phyloP scores from a whole-genome alignment of 768 basidiomycete genomes.

The Rhodotorula sphaerocarpa region DNA sequence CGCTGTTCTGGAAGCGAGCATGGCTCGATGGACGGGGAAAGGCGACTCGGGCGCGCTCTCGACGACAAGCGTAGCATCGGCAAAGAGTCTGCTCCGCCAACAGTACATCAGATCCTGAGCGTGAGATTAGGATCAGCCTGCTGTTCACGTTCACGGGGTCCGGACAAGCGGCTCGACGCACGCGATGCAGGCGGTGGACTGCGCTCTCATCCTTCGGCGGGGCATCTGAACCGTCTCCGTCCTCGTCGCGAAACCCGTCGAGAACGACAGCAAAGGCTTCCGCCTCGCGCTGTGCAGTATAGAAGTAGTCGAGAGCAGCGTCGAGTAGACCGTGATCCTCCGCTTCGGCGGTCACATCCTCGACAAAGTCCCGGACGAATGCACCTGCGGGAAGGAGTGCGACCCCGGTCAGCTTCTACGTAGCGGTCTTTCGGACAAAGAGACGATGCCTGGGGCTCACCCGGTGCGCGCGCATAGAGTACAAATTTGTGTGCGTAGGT shows the following conservation, averaged over 20 bases:
- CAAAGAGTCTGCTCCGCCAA: slow-evolving; percentile 91
- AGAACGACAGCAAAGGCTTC: slow-evolving; percentile 83
- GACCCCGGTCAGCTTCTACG: too few relatives aligned
- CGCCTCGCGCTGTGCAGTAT: slow-evolving; percentile 74
- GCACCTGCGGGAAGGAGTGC: slow-evolving; percentile 4
- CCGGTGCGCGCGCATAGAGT: slow-evolving; percentile 27
- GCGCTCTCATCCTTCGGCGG: too few relatives aligned
- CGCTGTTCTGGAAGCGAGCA: slow-evolving; percentile 76
- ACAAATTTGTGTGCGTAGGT: slow-evolving; percentile 28
- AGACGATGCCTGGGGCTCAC: neutral
- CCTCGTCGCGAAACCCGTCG: slow-evolving; percentile 50
- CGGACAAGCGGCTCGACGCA: too few relatives aligned
- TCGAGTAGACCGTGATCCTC: slow-evolving; percentile 68
- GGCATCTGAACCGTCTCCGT: slow-evolving; percentile 45
- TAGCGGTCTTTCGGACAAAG: too few relatives aligned
- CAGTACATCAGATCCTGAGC: slow-evolving; percentile 74
- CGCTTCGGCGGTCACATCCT: neutral
- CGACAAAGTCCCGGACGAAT: neutral
- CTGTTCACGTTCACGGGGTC: too few relatives aligned
- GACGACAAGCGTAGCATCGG: slow-evolving; percentile 74
- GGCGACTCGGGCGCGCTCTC: slow-evolving; percentile 22
- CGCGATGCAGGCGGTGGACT: slow-evolving; percentile 60
- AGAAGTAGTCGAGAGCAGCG: slow-evolving; percentile 86
- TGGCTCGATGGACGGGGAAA: slow-evolving; percentile 87
- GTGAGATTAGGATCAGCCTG: neutral